These are phyloP conservation scores for Aureobasidium pullulans DNA, from an alignment of 2,329 filamentous ascomycete species.

Conservation along the genomic window DNA sequence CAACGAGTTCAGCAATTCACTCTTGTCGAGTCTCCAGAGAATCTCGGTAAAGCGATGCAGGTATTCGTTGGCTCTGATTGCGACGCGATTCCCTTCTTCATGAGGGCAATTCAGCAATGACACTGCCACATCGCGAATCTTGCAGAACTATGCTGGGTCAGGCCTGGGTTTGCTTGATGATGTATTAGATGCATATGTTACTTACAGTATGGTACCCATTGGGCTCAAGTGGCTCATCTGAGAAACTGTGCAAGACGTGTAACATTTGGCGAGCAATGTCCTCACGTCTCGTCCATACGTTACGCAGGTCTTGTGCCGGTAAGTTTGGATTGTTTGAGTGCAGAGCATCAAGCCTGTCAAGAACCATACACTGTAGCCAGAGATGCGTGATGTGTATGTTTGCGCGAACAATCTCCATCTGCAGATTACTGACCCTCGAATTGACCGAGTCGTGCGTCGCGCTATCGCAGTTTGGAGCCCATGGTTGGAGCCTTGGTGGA, in stretches of 20 bases:
- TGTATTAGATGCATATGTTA: neutral
- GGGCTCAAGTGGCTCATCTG: neutral
- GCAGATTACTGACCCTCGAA: neutral
- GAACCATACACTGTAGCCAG: neutral
- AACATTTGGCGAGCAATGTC: neutral
- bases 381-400: conserved; percentile 1
- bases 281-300: neutral
- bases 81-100: neutral
- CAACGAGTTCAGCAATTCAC: neutral
- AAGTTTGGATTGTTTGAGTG: neutral
- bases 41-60: conserved; percentile 1
- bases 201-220: conserved; percentile 4
- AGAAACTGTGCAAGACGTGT: neutral
- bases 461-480: neutral
- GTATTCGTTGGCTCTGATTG: neutral
- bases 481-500: neutral
- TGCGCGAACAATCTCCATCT: neutral
- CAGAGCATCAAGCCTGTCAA: neutral
- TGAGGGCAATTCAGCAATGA: neutral
- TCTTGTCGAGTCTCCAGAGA: neutral
- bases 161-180: neutral
- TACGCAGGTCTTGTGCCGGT: neutral
- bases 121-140: neutral
- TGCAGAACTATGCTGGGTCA: neutral
- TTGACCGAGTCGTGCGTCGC: neutral